phyloP scores from a whole-genome alignment of 1,139 yeast species.

The Sugiyamaella castrensis region DNA sequence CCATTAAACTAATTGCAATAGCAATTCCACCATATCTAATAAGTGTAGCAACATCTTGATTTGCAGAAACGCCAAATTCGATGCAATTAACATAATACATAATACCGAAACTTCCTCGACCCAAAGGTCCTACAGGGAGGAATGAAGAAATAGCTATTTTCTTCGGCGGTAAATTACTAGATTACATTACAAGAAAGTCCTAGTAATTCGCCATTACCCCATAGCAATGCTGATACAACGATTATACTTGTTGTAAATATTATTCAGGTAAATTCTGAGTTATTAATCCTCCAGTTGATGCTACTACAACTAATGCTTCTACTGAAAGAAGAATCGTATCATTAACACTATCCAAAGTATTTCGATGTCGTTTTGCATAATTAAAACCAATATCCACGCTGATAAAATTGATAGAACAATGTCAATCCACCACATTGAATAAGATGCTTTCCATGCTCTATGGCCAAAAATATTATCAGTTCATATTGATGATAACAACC shows the following conservation, averaged over 20 bases:
- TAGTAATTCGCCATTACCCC: conserved; percentile 64
- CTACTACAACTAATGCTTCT: conserved; percentile 71
- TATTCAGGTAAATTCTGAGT: conserved; percentile 43
- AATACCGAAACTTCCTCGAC: conserved; percentile 76
- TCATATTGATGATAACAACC: conserved; percentile 68
- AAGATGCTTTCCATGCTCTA: conserved; percentile 36
- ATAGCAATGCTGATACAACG: conserved; percentile 53
- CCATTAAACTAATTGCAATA: conserved; percentile 49
- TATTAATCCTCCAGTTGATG: conserved; percentile 62
- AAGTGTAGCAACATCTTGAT: conserved; percentile 10
- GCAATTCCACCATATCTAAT: conserved; percentile 21
- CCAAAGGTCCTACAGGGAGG: conserved; percentile 66
- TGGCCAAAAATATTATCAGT: conserved; percentile 40
- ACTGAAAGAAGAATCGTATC: conserved; percentile 61
- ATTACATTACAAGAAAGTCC: conserved; percentile 57
- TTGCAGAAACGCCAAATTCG: conserved; percentile 1
- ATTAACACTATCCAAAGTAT: conserved; percentile 31
- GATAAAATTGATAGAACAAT: conserved; percentile 51
- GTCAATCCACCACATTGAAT: conserved; percentile 69
- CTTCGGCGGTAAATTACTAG: conserved; percentile 57
- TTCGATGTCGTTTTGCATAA: conserved; percentile 43
- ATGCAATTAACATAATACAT: conserved; percentile 34
- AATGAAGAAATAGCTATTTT: conserved; percentile 51
- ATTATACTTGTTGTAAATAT: conserved; percentile 50
- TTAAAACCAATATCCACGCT: conserved; percentile 55